Evolutionary conservation across 768 basidiomycete species (phyloP), one percentile per base, ranked within the genome.

Genomic region (Calocera cornea): DNA sequence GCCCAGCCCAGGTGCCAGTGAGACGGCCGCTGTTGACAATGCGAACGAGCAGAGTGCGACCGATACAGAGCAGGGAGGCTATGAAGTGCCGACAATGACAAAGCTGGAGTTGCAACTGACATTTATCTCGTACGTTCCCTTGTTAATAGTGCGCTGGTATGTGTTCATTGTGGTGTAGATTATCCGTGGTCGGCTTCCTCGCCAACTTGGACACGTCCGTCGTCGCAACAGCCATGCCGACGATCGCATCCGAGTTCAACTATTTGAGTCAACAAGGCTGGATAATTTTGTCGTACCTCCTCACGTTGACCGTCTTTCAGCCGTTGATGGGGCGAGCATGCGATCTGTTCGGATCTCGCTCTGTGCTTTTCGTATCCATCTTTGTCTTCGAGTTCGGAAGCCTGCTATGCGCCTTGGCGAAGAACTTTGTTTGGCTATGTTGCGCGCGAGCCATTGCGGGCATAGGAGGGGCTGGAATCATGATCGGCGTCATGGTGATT

Each of bases 401-500:
- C 65, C 72, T 90, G 34, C 79, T 83, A 8, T 81, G 86, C 22
- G 87, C 87, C 0, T 83, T 89, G 69, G 83, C 87, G 24, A 81
- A 79, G 71, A 83, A 77, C 1, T 87, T 90, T 68, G 76, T 85
- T 3, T 82, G 87, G 71, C 75, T 91, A 60, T 89, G 90, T 70
- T 75, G 88, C 2, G 85, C 86, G 67, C 80, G 88, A 38, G 87
- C 84, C 1, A 73, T 89, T 36, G 84, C 87, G 41, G 87, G 87
- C 31, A 82, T 84, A 1, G 88, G 88, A 8, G 87, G 87, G 68
- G 87, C 87, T 12, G 86, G 86, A 2, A 84, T 89, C 66, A 77
- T 86, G 33, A 87, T 86, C 68, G 81, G 89, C 77, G 78, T 81
- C 34, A 86, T 89, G 75, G 88, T 90, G 33, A 81, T 89, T 66